These are phyloP conservation scores for Solanum chacoense DNA, from an alignment of 305 asterid species.

Conservation along the genomic window DNA sequence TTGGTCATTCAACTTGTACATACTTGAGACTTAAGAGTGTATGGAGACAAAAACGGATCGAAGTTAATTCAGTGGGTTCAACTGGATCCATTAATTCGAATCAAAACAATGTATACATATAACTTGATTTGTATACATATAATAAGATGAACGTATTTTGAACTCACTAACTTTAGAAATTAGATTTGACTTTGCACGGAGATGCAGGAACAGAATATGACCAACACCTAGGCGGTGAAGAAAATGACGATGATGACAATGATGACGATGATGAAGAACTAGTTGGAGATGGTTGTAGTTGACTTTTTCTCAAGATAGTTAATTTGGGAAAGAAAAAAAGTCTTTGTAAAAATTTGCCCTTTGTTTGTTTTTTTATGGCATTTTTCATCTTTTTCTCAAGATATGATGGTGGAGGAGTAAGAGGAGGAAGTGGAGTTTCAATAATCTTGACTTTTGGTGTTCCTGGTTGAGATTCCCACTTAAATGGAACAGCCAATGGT, in stretches of 20 bases:
- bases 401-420: slow-evolving; percentile 59
- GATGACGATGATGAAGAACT: slow-evolving; percentile 6
- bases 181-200: slow-evolving; percentile 3
- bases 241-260: slow-evolving; percentile 5
- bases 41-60: not conserved
- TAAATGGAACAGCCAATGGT: slow-evolving; percentile 35
- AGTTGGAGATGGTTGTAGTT: slow-evolving; percentile 7
- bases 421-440: slow-evolving; percentile 32
- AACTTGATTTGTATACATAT: not conserved
- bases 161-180: not conserved
- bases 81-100: not conserved
- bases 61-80: not conserved
- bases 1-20: not conserved
- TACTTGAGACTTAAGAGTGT: not conserved
- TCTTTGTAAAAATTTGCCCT: slow-evolving; percentile 1
- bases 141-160: not conserved
- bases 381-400: slow-evolving; percentile 15
- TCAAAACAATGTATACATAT: not conserved
- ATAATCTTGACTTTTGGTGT: slow-evolving; percentile 30
- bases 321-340: slow-evolving; percentile 20
- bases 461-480: slow-evolving; percentile 54
- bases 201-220: slow-evolving; percentile 25
- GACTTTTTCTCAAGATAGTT: slow-evolving; percentile 13
- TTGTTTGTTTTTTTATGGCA: not conserved
- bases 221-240: slow-evolving; percentile 9